Conservation (phyloP, 345 rosid genomes). For the Raphanus raphanistrum region DNA sequence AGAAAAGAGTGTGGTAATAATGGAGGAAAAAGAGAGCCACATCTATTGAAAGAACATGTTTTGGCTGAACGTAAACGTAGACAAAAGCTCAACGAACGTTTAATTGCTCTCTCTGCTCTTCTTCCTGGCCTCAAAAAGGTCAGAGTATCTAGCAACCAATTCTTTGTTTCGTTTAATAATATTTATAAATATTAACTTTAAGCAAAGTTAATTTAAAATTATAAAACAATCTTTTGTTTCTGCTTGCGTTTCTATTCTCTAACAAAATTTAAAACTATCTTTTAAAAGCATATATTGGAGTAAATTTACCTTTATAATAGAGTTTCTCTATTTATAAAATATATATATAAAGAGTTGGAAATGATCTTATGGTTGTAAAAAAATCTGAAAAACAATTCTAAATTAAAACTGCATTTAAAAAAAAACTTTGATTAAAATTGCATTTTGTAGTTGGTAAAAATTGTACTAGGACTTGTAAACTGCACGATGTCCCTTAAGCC, state of each 20-base stretch:
- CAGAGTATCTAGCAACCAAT: not conserved
- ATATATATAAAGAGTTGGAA: not conserved
- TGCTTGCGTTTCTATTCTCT: not conserved
- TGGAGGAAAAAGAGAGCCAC: slow-evolving; percentile 37
- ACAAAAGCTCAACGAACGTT: slow-evolving; percentile 72
- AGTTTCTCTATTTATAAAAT: not conserved
- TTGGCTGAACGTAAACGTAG: slow-evolving; percentile 84
- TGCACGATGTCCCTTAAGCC: not conserved
- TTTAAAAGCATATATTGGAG: not conserved
- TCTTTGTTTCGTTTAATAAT: not conserved
- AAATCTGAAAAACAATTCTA: no score
- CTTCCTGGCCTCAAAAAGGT: slow-evolving; percentile 80
- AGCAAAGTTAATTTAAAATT: not conserved
- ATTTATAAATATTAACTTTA: not conserved
- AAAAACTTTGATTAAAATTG: no score
- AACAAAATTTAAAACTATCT: no score
- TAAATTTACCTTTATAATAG: not conserved
- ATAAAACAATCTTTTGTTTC: not conserved
- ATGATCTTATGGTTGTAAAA: not conserved
- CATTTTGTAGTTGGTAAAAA: not conserved
- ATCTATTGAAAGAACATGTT: slow-evolving; percentile 61
- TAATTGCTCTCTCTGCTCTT: slow-evolving; percentile 75
- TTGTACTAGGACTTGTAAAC: not conserved
- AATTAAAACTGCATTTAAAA: no score
- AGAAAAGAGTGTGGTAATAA: slow-evolving; percentile 26